Evolutionary conservation across 1,284 basidiomycete genomes (phyloP), one percentile per base, ranked within the genome.

Genomic region (Porogramme epimiltina): DNA sequence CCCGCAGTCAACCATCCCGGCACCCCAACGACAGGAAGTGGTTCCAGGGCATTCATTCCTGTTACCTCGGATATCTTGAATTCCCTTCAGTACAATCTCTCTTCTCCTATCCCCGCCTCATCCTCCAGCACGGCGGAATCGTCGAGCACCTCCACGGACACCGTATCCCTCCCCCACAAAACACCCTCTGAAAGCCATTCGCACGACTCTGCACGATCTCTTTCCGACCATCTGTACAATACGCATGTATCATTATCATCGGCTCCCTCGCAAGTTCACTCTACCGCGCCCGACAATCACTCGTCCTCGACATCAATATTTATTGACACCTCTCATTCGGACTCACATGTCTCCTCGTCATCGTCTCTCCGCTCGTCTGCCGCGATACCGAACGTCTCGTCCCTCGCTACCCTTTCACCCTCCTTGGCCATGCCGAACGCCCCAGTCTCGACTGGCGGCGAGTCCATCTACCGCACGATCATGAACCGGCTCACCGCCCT

Each of bases 401-500:
- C 51, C 3, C 49, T 55, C 4, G 40, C 56, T 19, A 31, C 51
- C 24, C 22, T 55, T 5, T 52, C 47, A 11, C 38, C 55, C 1
- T 55, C 58, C 4, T 51, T 55, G 20, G 37, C 36, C n/a, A 59
- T 64, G 24, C 65, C 59, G 41, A 55, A 57, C 44, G 55, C 65
- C 28, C 60, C 63, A 2, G 48, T 55, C 3, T 52, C 54, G 2
- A 63, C 80, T 24, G 81, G 84, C 3, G 91, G 92, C n/a, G 95
- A 99, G 70, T 96, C 93, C 0, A 96, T 99, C 63, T 99, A 97
- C 65, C 88, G 94, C 10, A 93, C 90, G 10, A 99, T 99, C 62
- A 95, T 95, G 83, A 96, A 98, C 59, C 87, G 95, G 2, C 80
- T 99, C 13, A 83, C 82, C 5, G 84, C 85, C 5, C 80, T 99